Conservation (phyloP, 768 basidiomycete genomes). For the Lentinula sp. region DNA sequence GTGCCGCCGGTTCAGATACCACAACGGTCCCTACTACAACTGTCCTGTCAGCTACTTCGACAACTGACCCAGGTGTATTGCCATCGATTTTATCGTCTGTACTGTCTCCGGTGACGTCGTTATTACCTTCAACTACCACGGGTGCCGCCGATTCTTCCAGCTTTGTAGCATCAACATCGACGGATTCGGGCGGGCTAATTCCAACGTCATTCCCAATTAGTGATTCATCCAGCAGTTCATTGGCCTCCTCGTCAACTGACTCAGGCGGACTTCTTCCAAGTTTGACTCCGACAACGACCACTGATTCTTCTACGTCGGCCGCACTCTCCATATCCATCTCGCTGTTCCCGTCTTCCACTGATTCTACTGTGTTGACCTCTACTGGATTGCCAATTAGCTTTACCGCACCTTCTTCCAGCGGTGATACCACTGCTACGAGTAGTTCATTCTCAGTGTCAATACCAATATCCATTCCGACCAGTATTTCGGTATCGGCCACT, state of each 20-base stretch:
- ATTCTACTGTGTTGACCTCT: background rate
- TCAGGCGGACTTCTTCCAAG: background rate
- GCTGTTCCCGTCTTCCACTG: background rate
- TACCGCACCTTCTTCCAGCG: background rate
- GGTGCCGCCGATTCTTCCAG: background rate
- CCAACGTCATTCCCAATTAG: background rate
- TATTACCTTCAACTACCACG: background rate
- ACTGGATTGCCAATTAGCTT: background rate
- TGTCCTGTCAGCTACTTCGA: conserved; percentile 1
- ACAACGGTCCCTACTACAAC: background rate
- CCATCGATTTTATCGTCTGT: background rate
- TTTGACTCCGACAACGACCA: background rate
- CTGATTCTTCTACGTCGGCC: background rate
- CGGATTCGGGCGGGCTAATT: background rate
- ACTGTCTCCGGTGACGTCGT: background rate
- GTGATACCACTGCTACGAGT: background rate
- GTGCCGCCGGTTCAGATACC: background rate
- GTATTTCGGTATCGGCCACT: background rate
- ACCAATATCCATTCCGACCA: background rate
- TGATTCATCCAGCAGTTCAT: background rate
- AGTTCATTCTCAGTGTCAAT: background rate
- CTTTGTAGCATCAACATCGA: background rate
- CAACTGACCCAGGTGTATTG: background rate
- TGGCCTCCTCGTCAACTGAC: background rate
- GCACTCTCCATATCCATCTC: background rate